Conservation (phyloP, 2,329 filamentous ascomycete genomes). For the Domatiomyces catenatus region DNA sequence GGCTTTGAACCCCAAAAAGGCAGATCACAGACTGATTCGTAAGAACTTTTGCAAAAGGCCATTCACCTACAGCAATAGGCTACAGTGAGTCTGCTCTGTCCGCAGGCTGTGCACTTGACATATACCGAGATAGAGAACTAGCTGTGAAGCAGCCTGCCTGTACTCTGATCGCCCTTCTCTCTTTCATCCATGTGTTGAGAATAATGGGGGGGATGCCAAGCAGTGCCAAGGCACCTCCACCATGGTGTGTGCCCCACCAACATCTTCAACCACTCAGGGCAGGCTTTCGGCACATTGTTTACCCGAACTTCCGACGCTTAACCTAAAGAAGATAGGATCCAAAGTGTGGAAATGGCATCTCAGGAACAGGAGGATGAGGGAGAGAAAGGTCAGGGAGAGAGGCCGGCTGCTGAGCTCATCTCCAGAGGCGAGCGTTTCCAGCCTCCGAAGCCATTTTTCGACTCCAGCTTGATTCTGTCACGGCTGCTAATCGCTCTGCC, state of each 20-base stretch:
- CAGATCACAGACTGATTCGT: neutral
- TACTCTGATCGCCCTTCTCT: neutral
- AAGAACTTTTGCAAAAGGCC: neutral
- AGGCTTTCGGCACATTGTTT: neutral
- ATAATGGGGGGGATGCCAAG: neutral
- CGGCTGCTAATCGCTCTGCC: neutral
- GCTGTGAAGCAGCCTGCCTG: neutral
- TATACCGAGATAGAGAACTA: neutral
- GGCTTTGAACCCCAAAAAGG: no score
- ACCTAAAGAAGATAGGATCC: neutral
- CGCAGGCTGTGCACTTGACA: neutral
- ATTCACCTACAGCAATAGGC: neutral
- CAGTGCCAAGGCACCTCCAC: neutral
- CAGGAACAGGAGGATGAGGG: neutral
- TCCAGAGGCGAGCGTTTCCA: neutral
- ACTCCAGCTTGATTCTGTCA: neutral
- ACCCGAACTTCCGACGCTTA: neutral
- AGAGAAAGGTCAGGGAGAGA: neutral
- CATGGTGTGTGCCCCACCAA: neutral
- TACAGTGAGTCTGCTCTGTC: neutral
- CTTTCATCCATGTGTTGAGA: neutral
- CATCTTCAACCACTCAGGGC: neutral
- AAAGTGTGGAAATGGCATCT: neutral
- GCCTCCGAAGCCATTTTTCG: neutral
- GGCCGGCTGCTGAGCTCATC: neutral